Evolutionary conservation across 2,329 filamentous ascomycete species (phyloP).

Genomic region (Colletotrichum sp.): DNA sequence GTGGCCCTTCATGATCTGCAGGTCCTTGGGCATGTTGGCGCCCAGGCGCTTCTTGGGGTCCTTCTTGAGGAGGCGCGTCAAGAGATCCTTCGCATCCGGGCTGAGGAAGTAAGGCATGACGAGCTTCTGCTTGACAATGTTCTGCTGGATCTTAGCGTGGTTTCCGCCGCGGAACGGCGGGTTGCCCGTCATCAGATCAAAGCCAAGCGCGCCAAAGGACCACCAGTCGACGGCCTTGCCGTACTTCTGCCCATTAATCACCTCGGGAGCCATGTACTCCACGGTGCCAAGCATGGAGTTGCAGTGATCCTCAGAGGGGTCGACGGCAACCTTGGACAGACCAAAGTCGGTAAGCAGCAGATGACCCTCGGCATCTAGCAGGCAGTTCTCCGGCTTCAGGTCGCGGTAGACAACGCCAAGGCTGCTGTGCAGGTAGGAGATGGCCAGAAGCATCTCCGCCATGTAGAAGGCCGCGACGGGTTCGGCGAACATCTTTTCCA

Average conservation of each 20-base stretch:
- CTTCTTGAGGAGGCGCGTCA: constrained; percentile 88
- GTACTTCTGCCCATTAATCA: constrained; percentile 86
- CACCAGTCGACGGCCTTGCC: constrained; percentile 98
- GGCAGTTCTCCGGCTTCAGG: constrained; percentile 96
- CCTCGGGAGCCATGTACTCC: constrained; percentile 99
- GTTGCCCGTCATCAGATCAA: constrained; percentile 89
- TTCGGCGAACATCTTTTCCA: constrained; percentile 95
- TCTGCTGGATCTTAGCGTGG: constrained; percentile 93
- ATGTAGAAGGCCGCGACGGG: constrained; percentile 94
- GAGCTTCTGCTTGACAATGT: constrained; percentile 93
- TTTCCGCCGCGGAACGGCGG: constrained; percentile 92
- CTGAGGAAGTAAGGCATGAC: constrained; percentile 88
- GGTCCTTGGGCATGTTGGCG: constrained; percentile 85
- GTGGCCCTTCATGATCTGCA: constrained; percentile 85
- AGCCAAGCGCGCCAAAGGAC: constrained; percentile 92
- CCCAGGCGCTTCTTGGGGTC: constrained; percentile 91
- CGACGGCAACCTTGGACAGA: constrained; percentile 89
- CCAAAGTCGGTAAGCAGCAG: constrained; percentile 96
- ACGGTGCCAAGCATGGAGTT: constrained; percentile 93
- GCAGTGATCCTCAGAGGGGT: constrained; percentile 66
- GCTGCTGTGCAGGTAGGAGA: constrained; percentile 90
- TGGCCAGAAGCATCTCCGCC: constrained; percentile 94
- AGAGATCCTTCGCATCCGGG: constrained; percentile 90
- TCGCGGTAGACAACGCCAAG: constrained; percentile 96
- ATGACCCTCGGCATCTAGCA: constrained; percentile 89